Evolutionary conservation across 176 grass and related monocot species (phyloP).

Genomic region (Thinopyrum elongatum): DNA sequence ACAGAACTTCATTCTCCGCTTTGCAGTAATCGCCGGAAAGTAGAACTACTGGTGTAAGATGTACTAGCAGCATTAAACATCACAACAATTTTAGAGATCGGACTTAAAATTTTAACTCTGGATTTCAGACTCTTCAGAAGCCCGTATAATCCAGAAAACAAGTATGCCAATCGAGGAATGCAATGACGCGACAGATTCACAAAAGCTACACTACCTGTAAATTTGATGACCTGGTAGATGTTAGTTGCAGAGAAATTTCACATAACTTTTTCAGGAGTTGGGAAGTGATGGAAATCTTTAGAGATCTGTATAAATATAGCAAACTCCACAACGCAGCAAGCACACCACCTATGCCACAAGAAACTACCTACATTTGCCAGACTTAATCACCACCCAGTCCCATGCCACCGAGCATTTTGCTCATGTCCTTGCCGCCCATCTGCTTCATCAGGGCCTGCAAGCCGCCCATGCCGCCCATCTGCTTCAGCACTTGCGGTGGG

Average conservation of each 20-base stretch:
- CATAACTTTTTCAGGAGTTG: neutral
- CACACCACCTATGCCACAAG: neutral
- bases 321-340: neutral
- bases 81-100: no score
- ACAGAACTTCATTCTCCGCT: neutral
- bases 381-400: slow-evolving; percentile 4
- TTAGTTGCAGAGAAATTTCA: neutral
- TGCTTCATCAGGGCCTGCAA: slow-evolving; percentile 72
- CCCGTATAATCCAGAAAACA: neutral
- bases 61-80: neutral
- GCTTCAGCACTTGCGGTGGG: slow-evolving; percentile 69
- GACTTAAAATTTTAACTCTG: neutral
- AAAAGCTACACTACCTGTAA: neutral
- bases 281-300: neutral
- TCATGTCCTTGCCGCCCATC: slow-evolving; percentile 55
- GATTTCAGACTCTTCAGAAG: neutral
- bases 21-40: neutral
- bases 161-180: neutral
- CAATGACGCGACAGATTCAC: neutral
- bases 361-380: neutral
- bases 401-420: slow-evolving; percentile 44
- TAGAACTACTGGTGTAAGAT: no score
- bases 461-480: slow-evolving; percentile 62
- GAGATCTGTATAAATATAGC: neutral
- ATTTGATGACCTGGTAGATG: neutral